A percentile compares a stretch with the other conserved stretches of the same genome.
Conservation (phyloP, 441 rosid genomes). For the Jatropha podagrica region DNA sequence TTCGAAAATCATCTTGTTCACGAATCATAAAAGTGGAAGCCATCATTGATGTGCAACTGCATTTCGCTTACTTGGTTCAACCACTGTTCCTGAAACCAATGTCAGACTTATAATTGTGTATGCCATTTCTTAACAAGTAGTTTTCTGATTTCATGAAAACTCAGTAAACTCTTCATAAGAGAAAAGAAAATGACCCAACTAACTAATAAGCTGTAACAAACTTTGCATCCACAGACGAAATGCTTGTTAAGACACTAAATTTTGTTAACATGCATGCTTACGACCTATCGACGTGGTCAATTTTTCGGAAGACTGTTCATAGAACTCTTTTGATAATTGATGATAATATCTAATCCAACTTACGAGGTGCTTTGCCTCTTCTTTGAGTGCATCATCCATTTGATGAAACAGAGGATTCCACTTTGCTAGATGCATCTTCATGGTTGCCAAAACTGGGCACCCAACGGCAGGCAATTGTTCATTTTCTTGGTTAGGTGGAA, state of each 20-base stretch:
- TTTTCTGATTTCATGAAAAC: background rate
- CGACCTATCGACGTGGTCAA: background rate
- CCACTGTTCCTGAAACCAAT: slow-evolving; percentile 10
- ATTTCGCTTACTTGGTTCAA: slow-evolving; percentile 14
- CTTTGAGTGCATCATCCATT: slow-evolving; percentile 24
- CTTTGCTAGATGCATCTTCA: slow-evolving; percentile 12
- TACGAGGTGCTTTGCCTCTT: slow-evolving; percentile 29
- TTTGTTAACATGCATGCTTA: background rate
- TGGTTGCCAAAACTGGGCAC: background rate
- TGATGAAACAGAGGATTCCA: slow-evolving; percentile 7
- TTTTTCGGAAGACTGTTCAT: background rate
- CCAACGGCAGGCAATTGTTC: background rate
- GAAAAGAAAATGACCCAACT: background rate
- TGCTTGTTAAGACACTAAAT: background rate
- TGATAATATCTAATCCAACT: slow-evolving; percentile 4
- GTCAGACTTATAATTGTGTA: background rate
- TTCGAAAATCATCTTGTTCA: background rate
- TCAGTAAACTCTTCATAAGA: background rate
- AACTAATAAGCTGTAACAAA: background rate
- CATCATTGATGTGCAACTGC: background rate
- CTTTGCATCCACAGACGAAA: background rate
- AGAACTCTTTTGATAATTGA: background rate
- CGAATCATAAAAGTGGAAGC: background rate
- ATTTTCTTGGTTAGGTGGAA: slow-evolving; percentile 1
- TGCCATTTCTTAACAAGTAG: background rate